Evolutionary conservation across 305 asterid species (phyloP), one percentile per base, ranked within the genome.

Genomic region (Ilex paraguariensis): DNA sequence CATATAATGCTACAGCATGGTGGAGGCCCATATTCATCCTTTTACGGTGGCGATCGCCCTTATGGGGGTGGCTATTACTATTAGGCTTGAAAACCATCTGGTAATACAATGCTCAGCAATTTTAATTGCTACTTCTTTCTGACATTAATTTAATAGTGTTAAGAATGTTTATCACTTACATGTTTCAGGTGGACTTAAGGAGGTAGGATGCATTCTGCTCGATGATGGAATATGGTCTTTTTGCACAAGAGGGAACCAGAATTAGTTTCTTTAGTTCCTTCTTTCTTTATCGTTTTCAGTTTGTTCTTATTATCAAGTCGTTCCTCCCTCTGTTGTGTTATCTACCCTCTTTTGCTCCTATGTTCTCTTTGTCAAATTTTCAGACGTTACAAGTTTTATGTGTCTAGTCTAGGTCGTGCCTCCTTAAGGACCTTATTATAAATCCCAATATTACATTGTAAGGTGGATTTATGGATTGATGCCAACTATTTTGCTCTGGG

Each of bases 11-110:
- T 49, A 66, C 77, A 79, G 84, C 77, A 70, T 71, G 81, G 72
- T 53, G 70, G 79, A 51, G 68, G 73, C 55, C 65, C 75, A 33
- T 67, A 64, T 76, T 72, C 80, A 70, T 42, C 78, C 46, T 68
- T 65, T 59, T 64, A 77, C 75, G 78, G 80, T 57, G 75, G 66
- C 59, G 81, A 70, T 77, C 80, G 54, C 50, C 42, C 81, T 2
- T 66, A 72, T 59, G 81, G 81, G 33, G 80, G 75, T 66, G 83
- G 83, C 39, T 79, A 77, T 65, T 73, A 75, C 68, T 73, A 79
- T 59, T 79, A 77, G 76, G 69, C 67, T 56, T 57, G 39, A 62
- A 32, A 73, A 67, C 64, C 54, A 50, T 45, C 13, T 28, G 82
- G 84, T 76, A 77, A 65, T 32, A 14, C 46, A 17, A 58, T 30